Evolutionary conservation across 2,329 filamentous ascomycete genomes (phyloP), one percentile per base, ranked within the genome.

Genomic region (Hymenoscyphus fraxineus): DNA sequence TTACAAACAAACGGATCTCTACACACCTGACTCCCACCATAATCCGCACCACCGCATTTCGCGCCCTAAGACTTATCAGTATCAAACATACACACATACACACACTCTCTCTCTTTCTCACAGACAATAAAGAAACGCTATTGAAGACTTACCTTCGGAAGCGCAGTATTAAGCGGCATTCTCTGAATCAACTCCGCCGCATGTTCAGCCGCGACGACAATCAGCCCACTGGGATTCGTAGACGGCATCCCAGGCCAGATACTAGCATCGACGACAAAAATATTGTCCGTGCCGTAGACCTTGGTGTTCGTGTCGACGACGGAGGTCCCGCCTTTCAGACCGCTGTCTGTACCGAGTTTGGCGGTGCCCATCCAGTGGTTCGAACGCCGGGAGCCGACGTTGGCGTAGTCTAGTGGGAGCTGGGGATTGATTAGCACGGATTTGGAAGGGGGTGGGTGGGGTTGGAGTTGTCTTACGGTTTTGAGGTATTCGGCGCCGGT

Each of bases 191-290:
- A 57, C 6, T 77, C 62, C 76, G 72, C 66, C 69, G 72, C 73
- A 27, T 68, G 67, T 78, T 90, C 88, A 19, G 87, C 83, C 19
- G 82, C 85, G 41, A 86, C 80, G 73, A 90, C 86, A 69, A 90
- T 85, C 47, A 85, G 82, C 1, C 86, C 83, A 58, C 85, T 84
- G 1, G 88, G 89, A 76, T 92, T 92, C 19, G 87, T 85, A 0
- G 86, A 87, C 2, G 87, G 81, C 69, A 90, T 84, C 67, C 88
- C 88, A 0, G 88, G 88, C 77, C 90, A 88, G 71, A 91, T 87
- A 66, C 83, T 84, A 0, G 84, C 88, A 70, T 91, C 88, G 3
- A 90, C 85, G 15, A 90, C 83, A 71, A 87, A 89, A 56, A 89
- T 78, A 76, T 90, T 89, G 70, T 89, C 85, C 0, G 84, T 89